Base-by-base conservation (phyloP, 805 yeast genomes). In the Kluyveromyces aestuarii region DNA sequence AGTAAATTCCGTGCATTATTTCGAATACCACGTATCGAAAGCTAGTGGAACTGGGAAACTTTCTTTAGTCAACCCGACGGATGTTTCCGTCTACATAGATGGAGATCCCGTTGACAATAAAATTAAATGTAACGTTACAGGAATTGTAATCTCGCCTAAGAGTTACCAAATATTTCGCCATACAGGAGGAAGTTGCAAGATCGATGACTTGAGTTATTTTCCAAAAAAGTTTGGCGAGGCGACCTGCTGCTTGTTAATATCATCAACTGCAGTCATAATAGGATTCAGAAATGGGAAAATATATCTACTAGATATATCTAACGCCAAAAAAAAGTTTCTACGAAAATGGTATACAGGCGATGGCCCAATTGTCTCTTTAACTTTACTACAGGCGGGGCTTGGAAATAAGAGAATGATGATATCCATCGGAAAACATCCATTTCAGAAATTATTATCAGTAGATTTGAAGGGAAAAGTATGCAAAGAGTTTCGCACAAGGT, bases 281-380 rank as follows among this genome's bases (percentile, higher is more conserved):
- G 45, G 45, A 19, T 43, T 43, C n/a, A 43, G 45, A 43, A 43
- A 43, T 16, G 45, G 45, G 3, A n/a, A 16, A 9, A 17, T 43
- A 3, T 16, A 13, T 11, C 5, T 21, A 6, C 18, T 43, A 10
- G 44, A 41, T 11, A 13, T 14, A 2, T 16, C n/a, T 11, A n/a
- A 7, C 37, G 30, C 9, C 16, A 25, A 21, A 11, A 25, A 7
- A 2, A 14, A 33, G 8, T 8, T 11, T 11, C 36, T 14, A 4
- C 27, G 25, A 14, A 17, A 13, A 11, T 43, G 38, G 45, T 43
- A 33, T 21, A 33, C 18, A 5, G 16, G 33, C 27, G 45, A 43
- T 18, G 45, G 45, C 14, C 45, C 45, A 6, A 36, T 43, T 17
- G 21, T 43, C 3, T 43, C 45, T 6, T 16, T 43, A 8, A 43